Evolutionary conservation across 768 basidiomycete genomes (phyloP).

Genomic region (Termitomyces sp.): DNA sequence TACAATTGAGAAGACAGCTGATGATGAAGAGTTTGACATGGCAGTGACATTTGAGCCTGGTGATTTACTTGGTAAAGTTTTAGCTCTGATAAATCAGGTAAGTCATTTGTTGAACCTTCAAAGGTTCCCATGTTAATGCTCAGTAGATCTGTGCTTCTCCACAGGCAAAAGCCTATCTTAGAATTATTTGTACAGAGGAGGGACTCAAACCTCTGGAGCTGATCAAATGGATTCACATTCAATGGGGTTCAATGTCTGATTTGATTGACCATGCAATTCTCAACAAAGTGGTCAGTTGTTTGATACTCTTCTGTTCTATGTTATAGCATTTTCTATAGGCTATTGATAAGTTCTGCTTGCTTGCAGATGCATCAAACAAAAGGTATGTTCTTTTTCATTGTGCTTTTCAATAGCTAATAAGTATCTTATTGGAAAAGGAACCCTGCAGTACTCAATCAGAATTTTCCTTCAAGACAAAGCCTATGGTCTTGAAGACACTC

Average conservation of each 20-base stretch:
- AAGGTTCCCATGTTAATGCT: background rate
- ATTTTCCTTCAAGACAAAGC: slow-evolving; percentile 22
- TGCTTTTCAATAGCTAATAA: slow-evolving; percentile 21
- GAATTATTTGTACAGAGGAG: no score
- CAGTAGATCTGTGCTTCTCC: slow-evolving; percentile 21
- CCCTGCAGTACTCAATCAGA: no score
- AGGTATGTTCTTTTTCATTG: background rate
- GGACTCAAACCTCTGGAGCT: no score
- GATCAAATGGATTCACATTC: slow-evolving; percentile 24
- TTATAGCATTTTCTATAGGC: slow-evolving; percentile 5
- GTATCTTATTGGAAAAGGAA: slow-evolving; percentile 11
- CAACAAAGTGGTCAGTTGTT: slow-evolving; percentile 5
- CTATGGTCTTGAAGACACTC: slow-evolving; percentile 22
- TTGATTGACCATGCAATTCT: slow-evolving; percentile 14
- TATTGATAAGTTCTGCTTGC: no score
- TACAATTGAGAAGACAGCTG: slow-evolving; percentile 6
- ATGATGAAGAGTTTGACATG: no score
- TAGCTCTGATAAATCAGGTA: slow-evolving; percentile 23
- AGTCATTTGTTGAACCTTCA: background rate
- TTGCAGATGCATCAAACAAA: slow-evolving; percentile 18
- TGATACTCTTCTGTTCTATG: background rate
- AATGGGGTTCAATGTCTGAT: slow-evolving; percentile 26
- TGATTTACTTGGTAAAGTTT: slow-evolving; percentile 19
- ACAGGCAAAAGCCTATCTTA: slow-evolving; percentile 22
- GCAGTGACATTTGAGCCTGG: slow-evolving; percentile 14